Evolutionary conservation across 73 alveolate species (phyloP), one percentile per base, ranked within the genome.

Genomic region (Urostyla sp.): DNA sequence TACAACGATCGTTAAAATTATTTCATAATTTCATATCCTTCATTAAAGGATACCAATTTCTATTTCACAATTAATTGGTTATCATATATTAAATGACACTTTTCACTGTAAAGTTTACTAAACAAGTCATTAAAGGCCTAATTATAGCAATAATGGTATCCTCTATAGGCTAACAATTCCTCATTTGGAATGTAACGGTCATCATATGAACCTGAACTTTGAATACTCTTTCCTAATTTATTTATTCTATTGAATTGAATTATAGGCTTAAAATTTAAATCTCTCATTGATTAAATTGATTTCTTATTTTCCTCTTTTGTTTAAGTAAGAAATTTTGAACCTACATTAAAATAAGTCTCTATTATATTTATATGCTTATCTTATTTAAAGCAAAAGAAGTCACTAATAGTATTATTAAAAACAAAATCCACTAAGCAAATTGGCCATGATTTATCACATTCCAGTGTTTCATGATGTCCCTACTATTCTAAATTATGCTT

Each of bases 361-460:
- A 46, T 30, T 6, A 69, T 27, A 38, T 20, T 15, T 0, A 32
- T 67, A 7, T 27, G 6, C 4, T 27, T 13, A 4, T 52, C 16
- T 1, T 8, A 16, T 49, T 28, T 69, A 49, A n/a, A 69, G 38
- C 83, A 46, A 6, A 51, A 52, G 75, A 10, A 73, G 11, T 73
- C 13, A 30, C 43, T 2, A 31, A 6, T 5, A 13, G 7, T 11
- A 11, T 34, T 20, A 38, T 35, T 73, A 35, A 32, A 51, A 5
- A 74, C 35, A 32, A 73, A 73, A 53, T 73, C 85, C 32, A 34
- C 50, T 15, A 73, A 15, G 27, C 85, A 73, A 11, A 73, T 35
- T 3, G 85, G 85, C 85, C 85, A 73, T 11, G 15, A 35, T 5
- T 23, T 16, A 34, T 73, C 49, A 53, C 85, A 73, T 48, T 52